Evolutionary conservation across 2,329 filamentous ascomycete genomes (phyloP), one percentile per base, ranked within the genome.

Genomic region (Colletotrichum liriopes): DNA sequence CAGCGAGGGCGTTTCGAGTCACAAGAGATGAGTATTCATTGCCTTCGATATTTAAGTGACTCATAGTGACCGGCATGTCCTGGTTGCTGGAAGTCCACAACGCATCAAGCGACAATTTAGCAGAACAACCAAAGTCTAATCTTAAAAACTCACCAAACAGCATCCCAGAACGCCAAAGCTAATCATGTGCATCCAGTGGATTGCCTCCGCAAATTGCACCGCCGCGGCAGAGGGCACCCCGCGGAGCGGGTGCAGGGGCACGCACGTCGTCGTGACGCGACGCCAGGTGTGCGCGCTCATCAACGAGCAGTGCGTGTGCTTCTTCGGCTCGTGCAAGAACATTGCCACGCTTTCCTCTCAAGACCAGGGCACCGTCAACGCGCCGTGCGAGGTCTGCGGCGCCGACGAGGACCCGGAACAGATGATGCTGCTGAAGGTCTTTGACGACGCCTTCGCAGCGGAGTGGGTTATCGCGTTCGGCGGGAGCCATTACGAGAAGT

Each of bases 171-270:
- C n/a, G 4, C 16, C 20, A n/a, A 49, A 32, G 12, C 7, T 7
- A 56, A n/a, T 5, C 58, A 64, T 72, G 69, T 68, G 69, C 65
- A 69, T 64, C 59, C 69, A 72, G 65, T 72, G 66, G 65, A 72
- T 64, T 39, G 54, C 66, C 59, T 56, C 69, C n/a, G 69, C 69
- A 47, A 47, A 41, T 45, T 69, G 69, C 58, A 39, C 39, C 51
- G 35, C 18, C 29, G 58, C 65, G 20, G 51, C 23, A 1, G 8
- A 18, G 35, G 52, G 47, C 58, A 32, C 20, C 6, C 26, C 55
- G 51, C 68, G 14, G 11, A 14, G 45, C 11, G 56, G 64, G 26
- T 69, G 69, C 69, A 49, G 39, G 32, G 51, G 65, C 45, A 39
- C 54, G 16, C 69, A 72, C 59, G 65, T 60, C 35, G 65, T 52